Percentiles rank a stretch among this genome's conserved stretches.
These are phyloP conservation scores for Bryoglossum gracile DNA, from an alignment of 495 filamentous ascomycete species.

Conservation along the genomic window DNA sequence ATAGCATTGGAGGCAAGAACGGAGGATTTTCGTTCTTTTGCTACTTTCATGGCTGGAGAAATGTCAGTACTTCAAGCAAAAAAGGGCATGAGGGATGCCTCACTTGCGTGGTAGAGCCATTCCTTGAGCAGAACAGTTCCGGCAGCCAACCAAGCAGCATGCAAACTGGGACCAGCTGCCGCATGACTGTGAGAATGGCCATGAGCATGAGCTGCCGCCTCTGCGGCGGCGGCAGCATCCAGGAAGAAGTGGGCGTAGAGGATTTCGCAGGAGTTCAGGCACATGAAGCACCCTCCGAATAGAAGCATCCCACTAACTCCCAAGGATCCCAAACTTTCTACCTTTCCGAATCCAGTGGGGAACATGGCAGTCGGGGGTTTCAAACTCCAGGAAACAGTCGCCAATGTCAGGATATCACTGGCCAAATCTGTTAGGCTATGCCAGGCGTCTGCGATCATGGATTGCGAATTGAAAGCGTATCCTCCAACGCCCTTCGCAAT, in stretches of 20 bases:
- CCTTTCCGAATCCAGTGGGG: constrained; percentile 88
- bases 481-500: constrained; percentile 86
- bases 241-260: constrained; percentile 77
- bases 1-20: constrained; percentile 95
- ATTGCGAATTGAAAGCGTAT: constrained; percentile 88
- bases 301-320: constrained; percentile 88
- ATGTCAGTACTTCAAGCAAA: constrained; percentile 1
- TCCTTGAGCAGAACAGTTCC: constrained; percentile 90
- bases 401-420: constrained; percentile 86
- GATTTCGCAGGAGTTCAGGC: constrained; percentile 64
- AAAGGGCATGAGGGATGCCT: not conserved
- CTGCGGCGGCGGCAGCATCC: constrained; percentile 51
- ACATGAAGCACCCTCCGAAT: constrained; percentile 84
- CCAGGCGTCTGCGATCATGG: constrained; percentile 89
- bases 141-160: constrained; percentile 92
- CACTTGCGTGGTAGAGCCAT: constrained; percentile 90
- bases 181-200: constrained; percentile 53
- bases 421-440: constrained; percentile 92
- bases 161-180: constrained; percentile 66
- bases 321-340: constrained; percentile 90
- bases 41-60: constrained; percentile 82
- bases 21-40: constrained; percentile 86
- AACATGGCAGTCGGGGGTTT: constrained; percentile 74
- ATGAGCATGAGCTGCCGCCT: constrained; percentile 53
- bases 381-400: constrained; percentile 86